Conservation (phyloP, 2,329 filamentous ascomycete genomes). For the Cercospora nicotianae region DNA sequence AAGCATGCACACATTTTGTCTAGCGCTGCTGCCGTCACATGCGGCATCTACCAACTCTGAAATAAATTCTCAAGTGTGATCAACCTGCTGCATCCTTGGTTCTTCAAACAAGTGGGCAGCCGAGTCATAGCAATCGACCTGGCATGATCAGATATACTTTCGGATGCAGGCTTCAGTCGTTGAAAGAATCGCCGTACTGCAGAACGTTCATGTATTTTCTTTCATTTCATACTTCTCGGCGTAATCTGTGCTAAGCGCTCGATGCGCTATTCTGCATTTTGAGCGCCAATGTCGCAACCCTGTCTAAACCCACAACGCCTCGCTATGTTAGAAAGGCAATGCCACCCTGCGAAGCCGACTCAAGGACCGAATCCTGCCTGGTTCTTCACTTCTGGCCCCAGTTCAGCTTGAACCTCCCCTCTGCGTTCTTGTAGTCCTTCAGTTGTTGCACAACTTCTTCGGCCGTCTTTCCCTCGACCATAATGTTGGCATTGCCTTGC, state of each 20-base stretch:
- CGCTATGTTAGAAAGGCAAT: not conserved
- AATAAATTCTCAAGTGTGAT: not conserved
- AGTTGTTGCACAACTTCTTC: conserved; percentile 72
- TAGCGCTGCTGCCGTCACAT: not conserved
- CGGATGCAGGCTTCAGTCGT: not conserved
- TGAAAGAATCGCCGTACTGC: not conserved
- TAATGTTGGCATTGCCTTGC: conserved; percentile 68
- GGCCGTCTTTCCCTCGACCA: conserved; percentile 72
- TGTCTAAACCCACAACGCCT: not conserved
- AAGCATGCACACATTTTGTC: not conserved
- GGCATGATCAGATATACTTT: not conserved
- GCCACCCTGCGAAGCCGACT: not conserved
- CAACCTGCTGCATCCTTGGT: not conserved
- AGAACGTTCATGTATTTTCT: not conserved
- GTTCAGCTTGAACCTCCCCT: conserved; percentile 74
- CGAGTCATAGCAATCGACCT: not conserved
- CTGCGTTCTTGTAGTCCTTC: conserved; percentile 71
- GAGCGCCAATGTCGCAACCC: not conserved
- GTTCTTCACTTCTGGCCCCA: conserved; percentile 66
- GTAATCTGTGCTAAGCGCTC: not conserved
- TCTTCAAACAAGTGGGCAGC: not conserved
- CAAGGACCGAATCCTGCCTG: not conserved
- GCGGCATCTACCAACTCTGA: not conserved
- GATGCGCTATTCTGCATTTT: not conserved
- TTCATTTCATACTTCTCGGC: not conserved